Percentiles rank a stretch among this genome's conserved stretches.
phyloP scores from a whole-genome alignment of 108 stramenopile species.

The Pseudonitzschia pungens region DNA sequence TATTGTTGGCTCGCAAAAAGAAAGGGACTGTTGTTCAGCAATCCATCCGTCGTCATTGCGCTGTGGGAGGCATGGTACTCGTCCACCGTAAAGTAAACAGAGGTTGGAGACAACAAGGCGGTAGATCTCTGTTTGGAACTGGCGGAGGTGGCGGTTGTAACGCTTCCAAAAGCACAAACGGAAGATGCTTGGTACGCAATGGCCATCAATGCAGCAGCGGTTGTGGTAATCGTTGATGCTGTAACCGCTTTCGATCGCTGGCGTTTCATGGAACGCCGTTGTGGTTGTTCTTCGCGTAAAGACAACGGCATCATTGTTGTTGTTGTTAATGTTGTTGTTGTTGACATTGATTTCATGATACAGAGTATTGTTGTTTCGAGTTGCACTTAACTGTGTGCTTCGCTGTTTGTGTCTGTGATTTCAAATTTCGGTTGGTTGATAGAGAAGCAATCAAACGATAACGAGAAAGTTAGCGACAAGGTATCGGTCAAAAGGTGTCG shows the following conservation, averaged over 20 bases:
- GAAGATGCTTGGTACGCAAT: neutral
- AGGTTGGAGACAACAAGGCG: neutral
- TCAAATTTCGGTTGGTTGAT: neutral
- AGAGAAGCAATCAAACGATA: neutral
- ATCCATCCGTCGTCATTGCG: neutral
- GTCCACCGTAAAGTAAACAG: constrained; percentile 21
- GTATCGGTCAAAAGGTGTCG: neutral
- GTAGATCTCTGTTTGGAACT: neutral
- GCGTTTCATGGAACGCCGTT: constrained; percentile 4
- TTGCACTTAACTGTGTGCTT: no score
- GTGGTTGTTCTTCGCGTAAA: neutral
- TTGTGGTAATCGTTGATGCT: neutral
- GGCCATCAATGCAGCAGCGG: neutral
- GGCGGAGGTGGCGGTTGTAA: neutral
- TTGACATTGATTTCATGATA: neutral
- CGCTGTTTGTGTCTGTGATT: no score
- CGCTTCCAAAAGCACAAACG: neutral
- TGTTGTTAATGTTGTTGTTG: neutral
- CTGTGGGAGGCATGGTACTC: constrained; percentile 9
- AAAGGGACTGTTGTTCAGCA: constrained; percentile 13
- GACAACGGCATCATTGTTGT: neutral
- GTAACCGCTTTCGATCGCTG: neutral
- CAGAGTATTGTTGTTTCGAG: no score
- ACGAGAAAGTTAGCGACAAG: neutral
- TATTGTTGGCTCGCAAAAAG: neutral